Evolutionary conservation across 345 rosid species (phyloP).

Genomic region (Citrus trifoliata): DNA sequence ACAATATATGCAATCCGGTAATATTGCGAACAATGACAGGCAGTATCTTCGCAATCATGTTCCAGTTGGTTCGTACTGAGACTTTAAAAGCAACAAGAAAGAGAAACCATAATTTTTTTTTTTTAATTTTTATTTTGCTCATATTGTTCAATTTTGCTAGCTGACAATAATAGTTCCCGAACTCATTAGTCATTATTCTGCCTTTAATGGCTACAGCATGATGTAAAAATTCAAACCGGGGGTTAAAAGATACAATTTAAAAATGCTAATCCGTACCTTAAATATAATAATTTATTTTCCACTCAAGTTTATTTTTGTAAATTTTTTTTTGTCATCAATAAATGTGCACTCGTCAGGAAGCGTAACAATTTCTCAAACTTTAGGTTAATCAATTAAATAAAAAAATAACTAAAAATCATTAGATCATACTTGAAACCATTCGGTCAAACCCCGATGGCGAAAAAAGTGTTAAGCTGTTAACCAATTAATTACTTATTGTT

Average conservation of each 20-base stretch:
- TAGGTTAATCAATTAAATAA: too few relatives aligned
- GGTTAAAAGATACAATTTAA: background rate
- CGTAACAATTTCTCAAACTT: too few relatives aligned
- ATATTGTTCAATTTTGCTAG: slow-evolving; percentile 1
- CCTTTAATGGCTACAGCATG: background rate
- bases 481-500: too few relatives aligned
- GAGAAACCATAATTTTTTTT: background rate
- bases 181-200: background rate
- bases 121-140: background rate
- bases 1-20: background rate
- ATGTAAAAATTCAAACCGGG: background rate
- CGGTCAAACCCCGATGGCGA: too few relatives aligned
- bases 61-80: background rate
- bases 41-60: slow-evolving; percentile 7
- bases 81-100: background rate
- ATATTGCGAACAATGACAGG: background rate
- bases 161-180: background rate
- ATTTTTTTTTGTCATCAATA: too few relatives aligned
- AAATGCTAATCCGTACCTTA: too few relatives aligned
- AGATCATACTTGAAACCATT: too few relatives aligned
- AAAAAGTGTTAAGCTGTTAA: too few relatives aligned
- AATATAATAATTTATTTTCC: too few relatives aligned
- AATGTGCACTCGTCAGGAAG: too few relatives aligned
- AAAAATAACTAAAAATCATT: too few relatives aligned
- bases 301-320: background rate